Percentiles rank a stretch among this genome's conserved stretches.
Conservation (phyloP, 2,329 filamentous ascomycete species). For the Aspergillus persii region DNA sequence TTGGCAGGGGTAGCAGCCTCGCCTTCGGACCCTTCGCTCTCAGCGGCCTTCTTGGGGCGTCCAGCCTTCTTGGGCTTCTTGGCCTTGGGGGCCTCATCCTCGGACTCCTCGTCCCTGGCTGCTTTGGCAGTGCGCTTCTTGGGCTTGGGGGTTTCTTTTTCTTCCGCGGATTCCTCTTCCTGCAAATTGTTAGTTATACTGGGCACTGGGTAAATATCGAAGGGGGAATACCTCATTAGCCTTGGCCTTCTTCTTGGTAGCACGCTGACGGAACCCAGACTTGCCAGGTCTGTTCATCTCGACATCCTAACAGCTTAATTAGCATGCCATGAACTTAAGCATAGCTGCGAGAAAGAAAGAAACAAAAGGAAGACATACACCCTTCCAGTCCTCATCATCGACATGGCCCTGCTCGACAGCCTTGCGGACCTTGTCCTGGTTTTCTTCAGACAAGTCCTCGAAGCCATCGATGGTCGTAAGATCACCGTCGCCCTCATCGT, state of each 20-base stretch:
- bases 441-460: slow-evolving; percentile 68
- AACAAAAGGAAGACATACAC: slow-evolving; percentile 56
- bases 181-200: background rate
- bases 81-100: slow-evolving; percentile 14
- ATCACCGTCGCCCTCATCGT: slow-evolving; percentile 50
- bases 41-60: slow-evolving; percentile 12
- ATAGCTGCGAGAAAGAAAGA: background rate
- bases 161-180: background rate
- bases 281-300: slow-evolving; percentile 70
- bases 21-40: slow-evolving; percentile 1
- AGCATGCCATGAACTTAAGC: background rate
- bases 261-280: slow-evolving; percentile 58
- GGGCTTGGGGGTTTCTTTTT: slow-evolving; percentile 14
- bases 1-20: background rate
- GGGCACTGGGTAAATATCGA: background rate
- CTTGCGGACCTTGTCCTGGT: slow-evolving; percentile 70
- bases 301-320: slow-evolving; percentile 57
- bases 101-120: slow-evolving; percentile 9
- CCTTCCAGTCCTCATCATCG: slow-evolving; percentile 81
- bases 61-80: slow-evolving; percentile 16
- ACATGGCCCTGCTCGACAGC: slow-evolving; percentile 77
- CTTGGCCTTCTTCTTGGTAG: slow-evolving; percentile 33
- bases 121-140: slow-evolving; percentile 19
- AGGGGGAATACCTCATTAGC: slow-evolving; percentile 24
- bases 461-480: slow-evolving; percentile 74